Conservation (phyloP, 495 filamentous ascomycete species). For the Acidomyces sp. region DNA sequence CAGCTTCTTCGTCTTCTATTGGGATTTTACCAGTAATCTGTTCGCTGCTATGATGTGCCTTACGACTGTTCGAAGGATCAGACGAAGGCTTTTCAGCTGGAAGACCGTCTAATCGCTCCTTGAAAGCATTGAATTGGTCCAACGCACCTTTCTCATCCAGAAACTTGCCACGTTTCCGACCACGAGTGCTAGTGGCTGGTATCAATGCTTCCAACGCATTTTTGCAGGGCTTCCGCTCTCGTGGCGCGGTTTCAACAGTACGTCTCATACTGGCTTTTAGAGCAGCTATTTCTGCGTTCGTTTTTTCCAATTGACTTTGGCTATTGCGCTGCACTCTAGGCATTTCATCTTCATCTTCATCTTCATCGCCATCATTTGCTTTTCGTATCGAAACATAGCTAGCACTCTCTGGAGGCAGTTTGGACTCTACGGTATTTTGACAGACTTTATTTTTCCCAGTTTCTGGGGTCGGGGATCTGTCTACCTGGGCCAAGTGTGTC, state of each 20-base stretch:
- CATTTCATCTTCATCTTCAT: conserved; percentile 4
- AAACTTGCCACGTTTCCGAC: conserved; percentile 48
- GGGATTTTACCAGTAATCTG: neutral
- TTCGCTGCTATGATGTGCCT: neutral
- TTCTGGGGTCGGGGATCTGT: conserved; percentile 18
- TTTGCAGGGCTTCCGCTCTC: conserved; percentile 46
- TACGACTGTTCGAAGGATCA: neutral
- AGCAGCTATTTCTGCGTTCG: conserved; percentile 82
- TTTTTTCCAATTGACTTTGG: conserved; percentile 47
- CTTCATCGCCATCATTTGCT: conserved; percentile 1
- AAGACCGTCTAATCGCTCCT: conserved; percentile 56
- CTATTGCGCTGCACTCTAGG: conserved; percentile 32
- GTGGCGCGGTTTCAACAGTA: conserved; percentile 45
- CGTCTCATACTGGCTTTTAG: conserved; percentile 89
- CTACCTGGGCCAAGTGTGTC: conserved; percentile 15
- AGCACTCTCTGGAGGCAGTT: conserved; percentile 13
- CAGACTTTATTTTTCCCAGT: conserved; percentile 18
- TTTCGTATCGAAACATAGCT: conserved; percentile 2
- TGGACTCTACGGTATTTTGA: conserved; percentile 27
- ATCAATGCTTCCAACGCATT: conserved; percentile 68
- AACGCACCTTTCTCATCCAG: conserved; percentile 50
- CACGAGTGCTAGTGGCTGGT: conserved; percentile 63
- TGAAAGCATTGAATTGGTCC: conserved; percentile 61
- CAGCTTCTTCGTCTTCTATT: conserved; percentile 43
- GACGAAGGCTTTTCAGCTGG: conserved; percentile 28